Percentiles rank a stretch among this genome's conserved stretches.
Conservation (phyloP, 2,329 filamentous ascomycete genomes). For the Pyricularia sp. region DNA sequence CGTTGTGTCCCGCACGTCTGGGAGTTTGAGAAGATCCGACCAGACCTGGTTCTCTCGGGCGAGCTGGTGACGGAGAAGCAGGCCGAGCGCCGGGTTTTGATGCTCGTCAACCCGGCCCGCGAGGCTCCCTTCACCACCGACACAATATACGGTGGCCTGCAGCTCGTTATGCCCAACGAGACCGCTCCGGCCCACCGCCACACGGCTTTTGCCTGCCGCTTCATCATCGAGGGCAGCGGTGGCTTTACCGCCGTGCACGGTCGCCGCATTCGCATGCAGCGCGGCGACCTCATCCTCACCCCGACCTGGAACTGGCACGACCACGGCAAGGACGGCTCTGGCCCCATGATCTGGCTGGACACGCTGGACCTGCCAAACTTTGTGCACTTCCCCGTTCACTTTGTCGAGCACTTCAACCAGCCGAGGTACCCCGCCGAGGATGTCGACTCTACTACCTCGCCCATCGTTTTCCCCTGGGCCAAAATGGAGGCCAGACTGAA, state of each 20-base stretch:
- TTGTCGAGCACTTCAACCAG: slow-evolving; percentile 33
- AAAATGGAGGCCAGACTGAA: slow-evolving; percentile 31
- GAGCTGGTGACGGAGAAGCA: slow-evolving; percentile 19
- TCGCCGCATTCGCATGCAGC: slow-evolving; percentile 30
- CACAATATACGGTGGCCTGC: slow-evolving; percentile 40
- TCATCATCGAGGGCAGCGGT: slow-evolving; percentile 39
- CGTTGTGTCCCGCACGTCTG: slow-evolving; percentile 20
- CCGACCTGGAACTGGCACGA: slow-evolving; percentile 44
- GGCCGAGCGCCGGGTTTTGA: slow-evolving; percentile 23
- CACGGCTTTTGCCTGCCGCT: slow-evolving; percentile 39
- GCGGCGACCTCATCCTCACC: slow-evolving; percentile 40
- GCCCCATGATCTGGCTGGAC: slow-evolving; percentile 44
- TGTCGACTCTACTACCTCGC: slow-evolving; percentile 23
- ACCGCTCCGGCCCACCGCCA: slow-evolving; percentile 38
- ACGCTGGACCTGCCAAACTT: slow-evolving; percentile 38
- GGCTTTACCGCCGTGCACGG: slow-evolving; percentile 44
- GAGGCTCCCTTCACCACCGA: slow-evolving; percentile 40
- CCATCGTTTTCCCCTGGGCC: slow-evolving; percentile 35
- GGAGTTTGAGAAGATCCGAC: slow-evolving; percentile 19
- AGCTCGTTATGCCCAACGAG: slow-evolving; percentile 40
- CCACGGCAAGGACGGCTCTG: slow-evolving; percentile 38
- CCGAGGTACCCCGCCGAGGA: slow-evolving; percentile 28
- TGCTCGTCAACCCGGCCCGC: slow-evolving; percentile 21
- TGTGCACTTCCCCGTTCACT: slow-evolving; percentile 35
- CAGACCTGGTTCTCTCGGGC: slow-evolving; percentile 19